Evolutionary conservation across 768 basidiomycete genomes (phyloP).

Genomic region (Cystobasidiopsis lactophilus): DNA sequence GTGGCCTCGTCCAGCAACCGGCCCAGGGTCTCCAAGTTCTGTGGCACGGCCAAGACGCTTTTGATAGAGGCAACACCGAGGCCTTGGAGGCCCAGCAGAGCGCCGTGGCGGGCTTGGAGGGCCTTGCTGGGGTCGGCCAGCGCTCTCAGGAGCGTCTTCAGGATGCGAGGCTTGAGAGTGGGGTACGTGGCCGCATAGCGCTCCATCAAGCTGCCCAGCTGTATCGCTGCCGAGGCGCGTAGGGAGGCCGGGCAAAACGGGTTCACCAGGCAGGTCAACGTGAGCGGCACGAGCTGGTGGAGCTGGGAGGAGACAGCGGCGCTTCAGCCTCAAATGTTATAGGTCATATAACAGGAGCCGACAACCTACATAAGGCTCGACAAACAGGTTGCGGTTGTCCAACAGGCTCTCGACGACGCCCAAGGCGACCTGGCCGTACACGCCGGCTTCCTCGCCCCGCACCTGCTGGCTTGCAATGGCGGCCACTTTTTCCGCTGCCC

Average conservation of each 20-base stretch:
- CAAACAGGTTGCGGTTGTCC: conserved; percentile 67
- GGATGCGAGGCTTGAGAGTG: conserved; percentile 62
- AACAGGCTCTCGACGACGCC: conserved; percentile 67
- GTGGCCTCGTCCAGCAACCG: too few relatives aligned
- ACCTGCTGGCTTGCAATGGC: background rate
- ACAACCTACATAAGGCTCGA: conserved; percentile 75
- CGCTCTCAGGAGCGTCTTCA: conserved; percentile 78
- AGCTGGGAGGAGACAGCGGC: conserved; percentile 32
- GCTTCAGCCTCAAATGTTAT: background rate
- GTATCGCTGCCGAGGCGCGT: conserved; percentile 60
- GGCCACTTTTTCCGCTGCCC: conserved; percentile 59
- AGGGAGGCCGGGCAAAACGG: conserved; percentile 34
- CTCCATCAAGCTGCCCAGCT: conserved; percentile 55
- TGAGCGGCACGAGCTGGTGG: conserved; percentile 82
- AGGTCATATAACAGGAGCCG: background rate
- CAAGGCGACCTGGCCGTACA: conserved; percentile 23
- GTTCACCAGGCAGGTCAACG: conserved; percentile 67
- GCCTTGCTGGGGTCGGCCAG: conserved; percentile 27
- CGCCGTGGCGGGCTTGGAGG: conserved; percentile 2
- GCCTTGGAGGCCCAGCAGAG: conserved; percentile 8
- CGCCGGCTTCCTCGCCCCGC: background rate
- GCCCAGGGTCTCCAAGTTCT: too few relatives aligned
- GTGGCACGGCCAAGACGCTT: too few relatives aligned
- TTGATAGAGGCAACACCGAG: conserved; percentile 1
- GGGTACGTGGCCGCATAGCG: conserved; percentile 77